phyloP scores from a whole-genome alignment of 148 eudicot genomes.

The Simmondsia chinensis region DNA sequence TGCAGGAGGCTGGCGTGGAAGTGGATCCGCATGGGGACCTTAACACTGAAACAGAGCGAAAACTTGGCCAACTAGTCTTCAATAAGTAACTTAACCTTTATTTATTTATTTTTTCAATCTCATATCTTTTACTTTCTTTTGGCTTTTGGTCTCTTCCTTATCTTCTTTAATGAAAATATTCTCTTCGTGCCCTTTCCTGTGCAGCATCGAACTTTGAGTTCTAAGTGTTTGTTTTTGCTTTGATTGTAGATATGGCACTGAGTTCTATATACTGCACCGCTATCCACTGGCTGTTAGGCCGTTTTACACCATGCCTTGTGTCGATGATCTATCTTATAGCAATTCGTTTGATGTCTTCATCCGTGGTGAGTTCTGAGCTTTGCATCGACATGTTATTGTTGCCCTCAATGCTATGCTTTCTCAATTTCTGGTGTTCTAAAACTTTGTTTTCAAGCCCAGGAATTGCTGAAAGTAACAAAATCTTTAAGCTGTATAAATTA shows the following conservation, averaged over 20 bases:
- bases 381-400: neutral
- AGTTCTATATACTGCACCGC: slow-evolving; percentile 87
- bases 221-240: neutral
- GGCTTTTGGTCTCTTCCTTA: neutral
- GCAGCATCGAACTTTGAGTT: no score
- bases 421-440: neutral
- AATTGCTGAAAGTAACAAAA: no score
- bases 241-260: slow-evolving; percentile 70
- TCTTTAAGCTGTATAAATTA: no score
- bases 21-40: slow-evolving; percentile 86
- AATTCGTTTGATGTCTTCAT: slow-evolving; percentile 96
- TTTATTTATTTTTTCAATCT: neutral
- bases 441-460: no score
- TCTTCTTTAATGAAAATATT: no score
- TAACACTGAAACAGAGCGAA: slow-evolving; percentile 81
- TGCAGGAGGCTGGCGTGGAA: slow-evolving; percentile 85
- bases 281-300: slow-evolving; percentile 88
- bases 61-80: slow-evolving; percentile 73
- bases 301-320: slow-evolving; percentile 93
- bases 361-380: slow-evolving; percentile 37
- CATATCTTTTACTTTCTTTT: neutral
- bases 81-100: slow-evolving; percentile 43
- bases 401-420: neutral
- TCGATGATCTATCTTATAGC: slow-evolving; percentile 55
- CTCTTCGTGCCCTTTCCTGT: neutral